These are phyloP conservation scores for Pezicula radicicola DNA, from an alignment of 2,329 filamentous ascomycete genomes.

Conservation along the genomic window DNA sequence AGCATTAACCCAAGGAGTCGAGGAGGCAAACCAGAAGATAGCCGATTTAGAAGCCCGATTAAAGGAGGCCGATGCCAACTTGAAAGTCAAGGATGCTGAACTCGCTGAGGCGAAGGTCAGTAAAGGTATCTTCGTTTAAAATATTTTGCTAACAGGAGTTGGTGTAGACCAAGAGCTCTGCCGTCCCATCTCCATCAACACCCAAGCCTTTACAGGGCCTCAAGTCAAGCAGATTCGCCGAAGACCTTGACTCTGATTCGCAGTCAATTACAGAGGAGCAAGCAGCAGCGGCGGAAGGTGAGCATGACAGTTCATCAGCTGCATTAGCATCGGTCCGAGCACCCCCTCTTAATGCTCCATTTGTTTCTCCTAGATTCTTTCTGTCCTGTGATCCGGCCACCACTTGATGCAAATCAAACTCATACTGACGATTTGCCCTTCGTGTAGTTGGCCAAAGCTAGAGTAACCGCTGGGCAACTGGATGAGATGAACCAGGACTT, in stretches of 20 bases:
- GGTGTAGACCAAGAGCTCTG: slow-evolving; percentile 41
- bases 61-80: slow-evolving; percentile 31
- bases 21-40: slow-evolving; percentile 44
- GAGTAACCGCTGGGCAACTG: slow-evolving; percentile 30
- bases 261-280: slow-evolving; percentile 29
- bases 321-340: slow-evolving; percentile 64
- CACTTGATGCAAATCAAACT: background rate
- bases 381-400: background rate
- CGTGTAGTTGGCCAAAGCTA: slow-evolving; percentile 29
- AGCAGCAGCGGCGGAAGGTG: slow-evolving; percentile 50
- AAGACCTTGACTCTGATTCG: slow-evolving; percentile 28
- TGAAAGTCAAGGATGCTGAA: slow-evolving; percentile 55
- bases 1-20: slow-evolving; percentile 56
- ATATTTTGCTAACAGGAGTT: slow-evolving; percentile 10
- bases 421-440: slow-evolving; percentile 1
- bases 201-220: slow-evolving; percentile 43
- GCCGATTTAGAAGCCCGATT: slow-evolving; percentile 35
- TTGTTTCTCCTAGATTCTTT: slow-evolving; percentile 8
- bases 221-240: slow-evolving; percentile 51
- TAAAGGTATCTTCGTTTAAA: slow-evolving; percentile 4
- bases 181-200: slow-evolving; percentile 28
- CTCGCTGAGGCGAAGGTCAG: slow-evolving; percentile 57
- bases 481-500: slow-evolving; percentile 54
- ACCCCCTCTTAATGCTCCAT: slow-evolving; percentile 23
- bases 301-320: slow-evolving; percentile 60